These are phyloP conservation scores for Passiflora organensis DNA, from an alignment of 345 rosid species.

Conservation along the genomic window DNA sequence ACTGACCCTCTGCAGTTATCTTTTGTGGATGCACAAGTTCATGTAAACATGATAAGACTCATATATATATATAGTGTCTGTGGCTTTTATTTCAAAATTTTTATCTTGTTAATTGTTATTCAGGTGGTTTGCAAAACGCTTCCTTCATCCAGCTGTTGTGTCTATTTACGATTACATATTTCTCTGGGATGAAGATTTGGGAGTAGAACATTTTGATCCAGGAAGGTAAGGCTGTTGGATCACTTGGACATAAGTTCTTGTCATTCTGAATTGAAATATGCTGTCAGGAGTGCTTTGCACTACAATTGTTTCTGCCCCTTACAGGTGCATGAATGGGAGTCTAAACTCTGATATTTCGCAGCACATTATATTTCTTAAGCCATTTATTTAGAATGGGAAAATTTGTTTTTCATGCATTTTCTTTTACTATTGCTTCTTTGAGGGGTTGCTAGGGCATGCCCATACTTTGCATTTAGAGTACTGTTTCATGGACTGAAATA, in stretches of 20 bases:
- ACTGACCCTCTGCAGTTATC: not conserved
- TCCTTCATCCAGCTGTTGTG: constrained; percentile 88
- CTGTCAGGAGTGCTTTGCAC: too few relatives aligned
- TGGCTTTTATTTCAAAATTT: too few relatives aligned
- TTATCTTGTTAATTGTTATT: not conserved
- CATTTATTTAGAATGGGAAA: too few relatives aligned
- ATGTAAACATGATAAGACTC: not conserved
- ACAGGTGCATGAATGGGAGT: too few relatives aligned
- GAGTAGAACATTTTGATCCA: constrained; percentile 75
- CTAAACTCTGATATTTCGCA: too few relatives aligned
- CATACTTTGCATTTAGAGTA: not conserved
- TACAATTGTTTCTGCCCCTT: too few relatives aligned
- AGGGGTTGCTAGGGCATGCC: not conserved
- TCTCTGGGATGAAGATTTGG: constrained; percentile 98
- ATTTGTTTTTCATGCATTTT: too few relatives aligned
- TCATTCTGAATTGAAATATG: not conserved
- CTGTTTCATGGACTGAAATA: not conserved
- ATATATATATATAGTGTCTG: too few relatives aligned
- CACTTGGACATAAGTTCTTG: constrained; percentile 1
- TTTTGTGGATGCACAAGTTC: not conserved
- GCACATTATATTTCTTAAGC: too few relatives aligned
- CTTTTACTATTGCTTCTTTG: too few relatives aligned
- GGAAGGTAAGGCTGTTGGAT: constrained; percentile 40
- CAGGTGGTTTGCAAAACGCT: constrained; percentile 99
- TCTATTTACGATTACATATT: constrained; percentile 79